Conservation (phyloP, 148 eudicot genomes). For the Chenopodium quinoa region DNA sequence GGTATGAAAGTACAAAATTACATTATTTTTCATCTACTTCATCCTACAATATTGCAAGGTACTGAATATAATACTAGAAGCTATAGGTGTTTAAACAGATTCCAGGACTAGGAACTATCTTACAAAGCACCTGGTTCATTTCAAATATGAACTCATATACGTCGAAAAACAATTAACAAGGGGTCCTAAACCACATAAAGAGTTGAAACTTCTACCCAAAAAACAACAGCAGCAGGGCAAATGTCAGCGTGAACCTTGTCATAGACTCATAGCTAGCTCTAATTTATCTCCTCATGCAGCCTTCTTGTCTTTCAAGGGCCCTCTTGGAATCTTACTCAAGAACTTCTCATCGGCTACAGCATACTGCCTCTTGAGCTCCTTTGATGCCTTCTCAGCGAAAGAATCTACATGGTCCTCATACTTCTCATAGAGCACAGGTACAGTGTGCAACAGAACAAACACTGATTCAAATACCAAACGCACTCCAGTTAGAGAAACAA, state of each 20-base stretch:
- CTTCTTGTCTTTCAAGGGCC: slow-evolving; percentile 61
- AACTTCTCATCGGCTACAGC: slow-evolving; percentile 72
- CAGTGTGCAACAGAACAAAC: slow-evolving; percentile 69
- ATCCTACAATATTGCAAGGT: slow-evolving; percentile 12
- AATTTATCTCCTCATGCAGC: slow-evolving; percentile 31
- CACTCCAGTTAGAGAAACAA: background rate
- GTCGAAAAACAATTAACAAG: slow-evolving; percentile 16
- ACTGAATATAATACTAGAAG: slow-evolving; percentile 20
- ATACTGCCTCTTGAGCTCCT: slow-evolving; percentile 77
- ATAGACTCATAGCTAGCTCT: slow-evolving; percentile 9
- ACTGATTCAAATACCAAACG: slow-evolving; percentile 34
- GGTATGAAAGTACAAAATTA: slow-evolving; percentile 17
- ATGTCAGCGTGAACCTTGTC: slow-evolving; percentile 21
- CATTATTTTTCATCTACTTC: slow-evolving; percentile 25
- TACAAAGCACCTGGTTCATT: slow-evolving; percentile 29
- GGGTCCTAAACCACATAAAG: slow-evolving; percentile 13
- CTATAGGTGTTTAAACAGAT: slow-evolving; percentile 19
- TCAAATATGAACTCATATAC: slow-evolving; percentile 25
- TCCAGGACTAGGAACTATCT: slow-evolving; percentile 22
- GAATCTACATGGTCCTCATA: slow-evolving; percentile 83
- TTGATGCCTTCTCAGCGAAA: slow-evolving; percentile 72
- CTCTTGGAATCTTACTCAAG: slow-evolving; percentile 74
- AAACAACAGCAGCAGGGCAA: slow-evolving; percentile 3
- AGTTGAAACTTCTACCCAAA: slow-evolving; percentile 15
- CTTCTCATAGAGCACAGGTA: slow-evolving; percentile 83